Conservation (phyloP, 495 filamentous ascomycete species). For the Choiromyces venosus region DNA sequence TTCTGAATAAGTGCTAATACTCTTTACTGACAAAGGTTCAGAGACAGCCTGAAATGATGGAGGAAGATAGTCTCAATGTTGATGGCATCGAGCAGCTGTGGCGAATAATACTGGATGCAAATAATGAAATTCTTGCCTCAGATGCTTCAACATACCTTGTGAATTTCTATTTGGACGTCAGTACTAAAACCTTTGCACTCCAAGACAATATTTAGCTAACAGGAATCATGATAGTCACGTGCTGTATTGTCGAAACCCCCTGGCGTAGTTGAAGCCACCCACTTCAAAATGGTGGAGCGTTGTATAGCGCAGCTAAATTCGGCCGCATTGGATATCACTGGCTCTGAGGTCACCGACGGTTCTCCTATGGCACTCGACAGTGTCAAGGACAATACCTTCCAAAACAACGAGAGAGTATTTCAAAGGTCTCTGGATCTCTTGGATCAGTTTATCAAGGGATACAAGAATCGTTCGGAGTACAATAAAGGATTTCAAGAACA, state of each 20-base stretch:
- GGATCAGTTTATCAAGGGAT: conserved; percentile 53
- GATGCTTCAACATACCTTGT: conserved; percentile 65
- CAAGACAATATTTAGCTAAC: conserved; percentile 43
- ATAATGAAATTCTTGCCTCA: conserved; percentile 61
- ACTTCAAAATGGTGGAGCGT: conserved; percentile 68
- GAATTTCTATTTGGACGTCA: conserved; percentile 62
- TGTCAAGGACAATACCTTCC: not conserved
- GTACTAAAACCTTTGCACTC: conserved; percentile 44
- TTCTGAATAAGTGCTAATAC: not conserved
- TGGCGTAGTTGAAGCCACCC: conserved; percentile 59
- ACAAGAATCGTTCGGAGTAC: conserved; percentile 53
- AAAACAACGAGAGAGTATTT: conserved; percentile 18
- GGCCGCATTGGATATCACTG: conserved; percentile 49
- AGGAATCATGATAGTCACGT: conserved; percentile 28
- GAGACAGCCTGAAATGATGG: conserved; percentile 24
- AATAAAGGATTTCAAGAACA: conserved; percentile 38
- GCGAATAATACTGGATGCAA: conserved; percentile 70
- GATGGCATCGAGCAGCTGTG: conserved; percentile 72
- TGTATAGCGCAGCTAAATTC: conserved; percentile 69
- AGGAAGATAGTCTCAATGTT: conserved; percentile 50
- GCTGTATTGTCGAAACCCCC: conserved; percentile 21
- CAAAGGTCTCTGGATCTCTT: conserved; percentile 47
- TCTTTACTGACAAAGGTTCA: not conserved
- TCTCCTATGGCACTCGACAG: not conserved
- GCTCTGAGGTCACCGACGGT: not conserved